Conservation (phyloP, 2,329 filamentous ascomycete genomes). For the Penicillium sp. region DNA sequence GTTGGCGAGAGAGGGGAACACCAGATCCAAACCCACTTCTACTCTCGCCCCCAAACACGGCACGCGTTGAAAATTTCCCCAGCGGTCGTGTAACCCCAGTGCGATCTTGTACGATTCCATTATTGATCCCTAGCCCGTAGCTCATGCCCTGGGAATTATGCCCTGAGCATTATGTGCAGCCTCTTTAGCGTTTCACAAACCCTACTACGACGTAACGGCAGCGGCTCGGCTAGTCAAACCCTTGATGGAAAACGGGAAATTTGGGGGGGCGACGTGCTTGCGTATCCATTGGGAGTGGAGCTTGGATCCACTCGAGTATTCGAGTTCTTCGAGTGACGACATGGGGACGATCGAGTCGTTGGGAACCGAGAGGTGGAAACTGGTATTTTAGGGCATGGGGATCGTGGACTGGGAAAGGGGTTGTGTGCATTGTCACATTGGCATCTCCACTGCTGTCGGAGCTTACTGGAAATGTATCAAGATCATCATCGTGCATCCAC, state of each 20-base stretch:
- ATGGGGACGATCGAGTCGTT: slow-evolving; percentile 12
- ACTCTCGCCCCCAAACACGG: background rate
- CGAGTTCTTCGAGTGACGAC: slow-evolving; percentile 11
- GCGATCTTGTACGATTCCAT: background rate
- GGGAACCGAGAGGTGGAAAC: slow-evolving; percentile 3
- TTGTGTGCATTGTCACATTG: slow-evolving; percentile 15
- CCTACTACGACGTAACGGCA: slow-evolving; percentile 14
- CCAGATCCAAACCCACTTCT: slow-evolving; percentile 1
- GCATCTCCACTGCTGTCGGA: background rate
- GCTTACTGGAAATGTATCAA: slow-evolving; percentile 4
- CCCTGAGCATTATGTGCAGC: background rate
- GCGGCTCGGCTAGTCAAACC: slow-evolving; percentile 22
- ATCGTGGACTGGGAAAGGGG: slow-evolving; percentile 4
- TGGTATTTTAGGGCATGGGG: background rate
- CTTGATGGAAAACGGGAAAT: slow-evolving; percentile 2
- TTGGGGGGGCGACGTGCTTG: background rate
- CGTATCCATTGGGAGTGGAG: slow-evolving; percentile 13
- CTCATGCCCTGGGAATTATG: background rate
- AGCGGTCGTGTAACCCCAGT: slow-evolving; percentile 15
- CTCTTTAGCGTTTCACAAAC: slow-evolving; percentile 14
- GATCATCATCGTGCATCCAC: slow-evolving; percentile 11
- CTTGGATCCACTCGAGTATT: slow-evolving; percentile 1
- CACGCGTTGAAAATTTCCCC: slow-evolving; percentile 6
- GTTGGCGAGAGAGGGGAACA: slow-evolving; percentile 1
- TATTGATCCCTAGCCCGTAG: background rate